A percentile compares a stretch with the other conserved stretches of the same genome.
Evolutionary conservation across 768 basidiomycete species (phyloP).

Genomic region (Leucocoprinus sp.): DNA sequence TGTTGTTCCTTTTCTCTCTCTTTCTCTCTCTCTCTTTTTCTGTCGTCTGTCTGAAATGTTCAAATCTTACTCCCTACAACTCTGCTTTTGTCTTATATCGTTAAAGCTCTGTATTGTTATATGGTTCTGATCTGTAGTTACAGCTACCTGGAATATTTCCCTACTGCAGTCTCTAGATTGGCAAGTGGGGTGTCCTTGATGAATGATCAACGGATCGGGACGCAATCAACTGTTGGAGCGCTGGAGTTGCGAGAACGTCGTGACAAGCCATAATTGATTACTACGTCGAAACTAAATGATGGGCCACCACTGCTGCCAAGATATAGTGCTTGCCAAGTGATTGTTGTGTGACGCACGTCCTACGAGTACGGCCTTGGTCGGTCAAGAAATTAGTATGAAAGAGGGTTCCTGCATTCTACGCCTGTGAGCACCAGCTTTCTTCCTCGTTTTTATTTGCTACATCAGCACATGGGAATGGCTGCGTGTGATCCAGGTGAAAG

Average conservation of each 20-base stretch:
- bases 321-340: too few species aligned
- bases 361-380: too few species aligned
- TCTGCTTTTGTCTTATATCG: conserved; percentile 12
- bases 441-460: background rate
- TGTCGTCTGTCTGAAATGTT: conserved; percentile 13
- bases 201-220: too few species aligned
- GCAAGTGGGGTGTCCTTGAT: background rate
- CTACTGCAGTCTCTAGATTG: background rate
- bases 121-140: conserved; percentile 23
- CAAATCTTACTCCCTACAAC: conserved; percentile 13
- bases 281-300: too few species aligned
- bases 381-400: too few species aligned
- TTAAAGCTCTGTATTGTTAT: conserved; percentile 29
- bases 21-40: conserved; percentile 8
- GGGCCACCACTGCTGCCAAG: too few species aligned
- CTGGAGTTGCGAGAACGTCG: too few species aligned
- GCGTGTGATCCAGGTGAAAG: too few species aligned
- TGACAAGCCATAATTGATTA: too few species aligned
- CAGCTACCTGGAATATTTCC: conserved; percentile 16
- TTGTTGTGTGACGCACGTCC: too few species aligned
- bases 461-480: too few species aligned
- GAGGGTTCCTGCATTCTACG: background rate
- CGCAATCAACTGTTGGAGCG: too few species aligned
- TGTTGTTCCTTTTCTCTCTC: conserved; percentile 7
- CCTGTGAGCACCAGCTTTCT: background rate